Evolutionary conservation across 78 protist genomes (phyloP).

Genomic region (Tieghemostelium lacteum): DNA sequence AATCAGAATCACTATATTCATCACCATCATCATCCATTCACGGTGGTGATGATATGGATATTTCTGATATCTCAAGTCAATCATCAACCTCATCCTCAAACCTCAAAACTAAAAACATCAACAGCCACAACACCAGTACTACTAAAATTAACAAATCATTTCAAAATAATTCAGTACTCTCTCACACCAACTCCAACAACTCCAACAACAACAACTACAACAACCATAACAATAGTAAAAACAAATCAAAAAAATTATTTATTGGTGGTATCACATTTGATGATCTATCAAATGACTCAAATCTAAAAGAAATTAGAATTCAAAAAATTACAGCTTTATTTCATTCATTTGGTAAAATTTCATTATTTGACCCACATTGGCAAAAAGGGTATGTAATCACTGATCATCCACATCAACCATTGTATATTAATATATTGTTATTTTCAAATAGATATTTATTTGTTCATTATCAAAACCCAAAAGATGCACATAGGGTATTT

Average conservation of each 20-base stretch:
- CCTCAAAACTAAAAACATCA: neutral
- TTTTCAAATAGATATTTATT: constrained; percentile 20
- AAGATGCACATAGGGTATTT: constrained; percentile 5
- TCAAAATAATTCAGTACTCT: neutral
- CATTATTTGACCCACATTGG: constrained; percentile 18
- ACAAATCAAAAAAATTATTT: constrained; percentile 4
- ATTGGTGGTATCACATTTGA: constrained; percentile 65
- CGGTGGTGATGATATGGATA: constrained; percentile 1
- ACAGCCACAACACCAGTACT: neutral
- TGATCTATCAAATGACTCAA: constrained; percentile 4
- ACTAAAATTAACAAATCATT: neutral
- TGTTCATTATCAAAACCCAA: neutral
- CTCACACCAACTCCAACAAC: neutral
- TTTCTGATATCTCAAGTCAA: neutral
- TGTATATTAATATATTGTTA: no score
- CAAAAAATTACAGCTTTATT: constrained; percentile 11
- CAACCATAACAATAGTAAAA: neutral
- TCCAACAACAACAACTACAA: neutral
- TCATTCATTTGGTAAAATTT: constrained; percentile 22
- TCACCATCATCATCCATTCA: constrained; percentile 28
- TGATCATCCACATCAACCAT: neutral
- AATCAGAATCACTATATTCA: constrained; percentile 11
- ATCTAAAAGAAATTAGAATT: constrained; percentile 16
- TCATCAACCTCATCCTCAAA: neutral
- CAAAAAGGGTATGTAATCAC: constrained; percentile 35